Evolutionary conservation across 2,329 filamentous ascomycete species (phyloP).

Genomic region (Cladosporium sp.): DNA sequence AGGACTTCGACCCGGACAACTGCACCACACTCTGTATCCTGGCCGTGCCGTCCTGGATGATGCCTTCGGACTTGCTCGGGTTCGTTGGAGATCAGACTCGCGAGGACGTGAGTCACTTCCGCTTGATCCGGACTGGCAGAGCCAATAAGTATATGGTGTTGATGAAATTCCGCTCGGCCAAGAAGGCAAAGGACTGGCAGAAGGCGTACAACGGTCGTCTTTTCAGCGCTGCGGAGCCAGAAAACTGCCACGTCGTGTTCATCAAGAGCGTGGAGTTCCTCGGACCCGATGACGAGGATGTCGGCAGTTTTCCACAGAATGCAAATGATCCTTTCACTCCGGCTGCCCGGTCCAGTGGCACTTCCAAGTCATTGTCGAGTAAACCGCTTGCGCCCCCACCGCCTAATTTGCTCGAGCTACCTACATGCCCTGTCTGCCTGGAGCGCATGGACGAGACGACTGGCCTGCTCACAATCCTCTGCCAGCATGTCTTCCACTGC

Average conservation of each 20-base stretch:
- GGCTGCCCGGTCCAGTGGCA: constrained; percentile 15
- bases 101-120: constrained; percentile 84
- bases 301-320: constrained; percentile 51
- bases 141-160: constrained; percentile 93
- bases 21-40: constrained; percentile 90
- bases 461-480: constrained; percentile 89
- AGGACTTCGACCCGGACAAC: constrained; percentile 51
- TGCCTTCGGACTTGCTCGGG: constrained; percentile 82
- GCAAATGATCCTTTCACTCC: constrained; percentile 61
- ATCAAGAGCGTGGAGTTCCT: constrained; percentile 89
- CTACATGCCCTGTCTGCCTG: constrained; percentile 92
- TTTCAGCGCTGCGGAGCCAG: constrained; percentile 72
- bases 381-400: constrained; percentile 71
- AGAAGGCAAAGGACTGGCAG: constrained; percentile 74
- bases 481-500: constrained; percentile 97
- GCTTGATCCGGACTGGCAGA: constrained; percentile 85
- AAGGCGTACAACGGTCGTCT: constrained; percentile 86
- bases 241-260: constrained; percentile 93
- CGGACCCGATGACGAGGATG: constrained; percentile 50
- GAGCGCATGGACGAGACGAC: constrained; percentile 99
- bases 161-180: constrained; percentile 81
- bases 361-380: constrained; percentile 35
- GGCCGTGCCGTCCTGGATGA: constrained; percentile 90
- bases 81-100: constrained; percentile 87
- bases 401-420: constrained; percentile 81